Evolutionary conservation across 1,284 basidiomycete genomes (phyloP), one percentile per base, ranked within the genome.

Genomic region (Ustilago loliicola): DNA sequence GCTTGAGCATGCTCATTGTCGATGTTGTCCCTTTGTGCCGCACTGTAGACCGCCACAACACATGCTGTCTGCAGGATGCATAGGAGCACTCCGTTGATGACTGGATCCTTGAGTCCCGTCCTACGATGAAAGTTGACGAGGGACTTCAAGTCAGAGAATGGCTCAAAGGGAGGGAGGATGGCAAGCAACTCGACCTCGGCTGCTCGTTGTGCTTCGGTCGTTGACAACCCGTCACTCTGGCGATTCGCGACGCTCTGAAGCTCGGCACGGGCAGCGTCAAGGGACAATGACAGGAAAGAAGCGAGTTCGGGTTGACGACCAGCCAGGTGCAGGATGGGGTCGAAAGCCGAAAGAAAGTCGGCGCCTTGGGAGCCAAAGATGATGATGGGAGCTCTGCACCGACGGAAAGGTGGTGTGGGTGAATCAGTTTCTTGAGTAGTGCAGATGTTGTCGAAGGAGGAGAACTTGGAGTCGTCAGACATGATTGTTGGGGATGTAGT

Each of bases 311-410:
- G 38, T 34, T 63, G 58, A 15, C 52, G 54, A 11, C 38, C 52
- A 0, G 66, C 53, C 13, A 77, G 66, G 4, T 23, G 42, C 0
- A 77, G 19, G 36, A 77, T 63, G 34, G 40, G n/a, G 11, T 77
- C 66, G 30, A 73, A 70, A 42, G 32, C 53, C n/a, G n/a, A 47
- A 11, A 70, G 56, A 29, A 73, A 77, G 55, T 73, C 66, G 21
- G 70, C 72, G 32, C 75, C 75, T 42, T 77, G 75, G 21, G 75
- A 77, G 53, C 66, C 67, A 19, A 77, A 77, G 60, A 77, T 45
- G 42, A 73, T 56, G 56, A 77, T 52, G 5, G 74, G 56, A n/a
- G 56, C 47, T 17, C 51, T 34, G 4, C 40, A 56, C 56, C 50
- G 25, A 11, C 40, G 30, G 5, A 47, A 10, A 1, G 38, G 52